Conservation (phyloP, 129 eudicot species). For the Saussurea involucrata region DNA sequence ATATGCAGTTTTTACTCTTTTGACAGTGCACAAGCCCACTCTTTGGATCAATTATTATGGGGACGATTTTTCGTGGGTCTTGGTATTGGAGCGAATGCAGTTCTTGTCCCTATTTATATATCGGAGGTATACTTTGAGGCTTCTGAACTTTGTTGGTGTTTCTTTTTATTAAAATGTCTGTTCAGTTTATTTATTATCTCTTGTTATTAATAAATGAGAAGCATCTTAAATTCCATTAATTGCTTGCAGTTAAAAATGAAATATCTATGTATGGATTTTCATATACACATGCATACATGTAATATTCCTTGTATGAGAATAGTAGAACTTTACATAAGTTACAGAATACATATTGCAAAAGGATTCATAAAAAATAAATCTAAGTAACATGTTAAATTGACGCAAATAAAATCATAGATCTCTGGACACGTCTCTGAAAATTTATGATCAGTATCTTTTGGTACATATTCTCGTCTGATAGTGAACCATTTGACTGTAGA, state of each 20-base stretch:
- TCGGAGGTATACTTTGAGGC: slow-evolving; percentile 61
- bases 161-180: not conserved
- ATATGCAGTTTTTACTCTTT: slow-evolving; percentile 22
- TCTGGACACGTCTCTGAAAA: too few relatives aligned
- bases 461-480: too few relatives aligned
- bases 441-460: too few relatives aligned
- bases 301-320: not conserved
- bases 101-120: slow-evolving; percentile 86
- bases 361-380: too few relatives aligned
- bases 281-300: not conserved
- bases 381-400: too few relatives aligned
- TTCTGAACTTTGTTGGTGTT: slow-evolving; percentile 4
- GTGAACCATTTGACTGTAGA: too few relatives aligned
- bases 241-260: not conserved
- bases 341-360: too few relatives aligned
- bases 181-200: not conserved
- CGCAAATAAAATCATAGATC: too few relatives aligned
- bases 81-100: slow-evolving; percentile 92
- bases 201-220: not conserved
- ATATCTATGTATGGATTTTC: not conserved
- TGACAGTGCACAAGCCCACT: slow-evolving; percentile 86
- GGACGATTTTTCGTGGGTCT: slow-evolving; percentile 91
- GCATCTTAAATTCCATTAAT: not conserved
- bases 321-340: too few relatives aligned
- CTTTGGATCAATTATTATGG: slow-evolving; percentile 65